Conservation (phyloP, 78 protist species). For the Chrysochromulina parva region DNA sequence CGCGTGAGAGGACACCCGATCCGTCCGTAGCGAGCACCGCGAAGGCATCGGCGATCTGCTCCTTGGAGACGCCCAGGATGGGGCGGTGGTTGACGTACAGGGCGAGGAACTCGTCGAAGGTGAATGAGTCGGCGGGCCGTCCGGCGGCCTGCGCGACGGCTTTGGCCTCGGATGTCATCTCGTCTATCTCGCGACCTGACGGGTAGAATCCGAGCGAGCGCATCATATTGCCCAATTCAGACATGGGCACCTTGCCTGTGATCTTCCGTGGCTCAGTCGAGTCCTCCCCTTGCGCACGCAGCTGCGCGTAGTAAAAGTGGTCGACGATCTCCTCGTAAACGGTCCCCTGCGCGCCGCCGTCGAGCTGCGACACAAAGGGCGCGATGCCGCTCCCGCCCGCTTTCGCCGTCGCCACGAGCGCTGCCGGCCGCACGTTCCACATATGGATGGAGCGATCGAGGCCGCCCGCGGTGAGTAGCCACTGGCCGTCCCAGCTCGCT, state of each 20-base stretch:
- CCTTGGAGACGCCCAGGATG: slow-evolving; percentile 33
- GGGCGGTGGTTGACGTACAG: slow-evolving; percentile 77
- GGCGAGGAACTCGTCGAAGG: not conserved
- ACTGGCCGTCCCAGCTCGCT: slow-evolving; percentile 46
- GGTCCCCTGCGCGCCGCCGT: slow-evolving; percentile 32
- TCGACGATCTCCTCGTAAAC: slow-evolving; percentile 30
- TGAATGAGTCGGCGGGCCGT: not conserved
- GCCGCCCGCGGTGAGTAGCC: slow-evolving; percentile 59
- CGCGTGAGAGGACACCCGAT: not conserved
- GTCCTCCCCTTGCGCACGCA: slow-evolving; percentile 61
- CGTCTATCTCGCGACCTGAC: slow-evolving; percentile 29
- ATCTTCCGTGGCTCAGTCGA: not conserved
- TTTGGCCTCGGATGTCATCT: not conserved
- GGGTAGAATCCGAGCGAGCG: slow-evolving; percentile 76
- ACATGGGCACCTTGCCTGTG: slow-evolving; percentile 25
- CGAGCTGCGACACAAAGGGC: not conserved
- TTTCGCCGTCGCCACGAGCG: not conserved
- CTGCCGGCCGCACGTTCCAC: not conserved
- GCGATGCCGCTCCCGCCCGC: not conserved
- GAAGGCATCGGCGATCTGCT: slow-evolving; percentile 59
- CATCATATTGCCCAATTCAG: slow-evolving; percentile 55
- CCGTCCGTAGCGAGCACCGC: not conserved
- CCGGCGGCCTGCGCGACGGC: not conserved
- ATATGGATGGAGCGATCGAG: not conserved
- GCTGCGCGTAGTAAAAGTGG: slow-evolving; percentile 51